phyloP scores from a whole-genome alignment of 768 basidiomycete genomes.

The Termitomyces sp. region DNA sequence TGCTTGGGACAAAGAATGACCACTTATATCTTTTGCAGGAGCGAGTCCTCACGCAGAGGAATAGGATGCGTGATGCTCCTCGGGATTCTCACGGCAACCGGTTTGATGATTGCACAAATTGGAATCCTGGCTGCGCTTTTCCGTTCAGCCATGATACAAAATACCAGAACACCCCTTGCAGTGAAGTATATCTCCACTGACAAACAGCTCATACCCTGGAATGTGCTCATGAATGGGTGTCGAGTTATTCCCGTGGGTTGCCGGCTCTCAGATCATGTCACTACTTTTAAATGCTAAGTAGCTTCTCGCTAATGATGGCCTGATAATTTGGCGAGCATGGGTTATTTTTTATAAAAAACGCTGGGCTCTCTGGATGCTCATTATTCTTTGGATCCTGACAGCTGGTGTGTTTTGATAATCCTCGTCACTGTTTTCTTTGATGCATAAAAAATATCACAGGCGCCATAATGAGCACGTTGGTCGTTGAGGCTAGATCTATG shows the following conservation, averaged over 20 bases:
- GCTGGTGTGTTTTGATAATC: not conserved
- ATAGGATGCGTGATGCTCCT: not conserved
- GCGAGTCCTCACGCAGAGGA: no score
- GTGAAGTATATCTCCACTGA: not conserved
- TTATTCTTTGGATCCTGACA: not conserved
- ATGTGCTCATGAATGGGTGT: not conserved
- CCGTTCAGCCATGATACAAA: not conserved
- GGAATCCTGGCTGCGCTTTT: not conserved
- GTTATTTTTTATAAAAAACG: not conserved
- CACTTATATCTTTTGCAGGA: not conserved
- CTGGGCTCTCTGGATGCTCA: not conserved
- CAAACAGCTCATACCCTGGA: not conserved
- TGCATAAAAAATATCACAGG: not conserved
- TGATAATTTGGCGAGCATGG: not conserved
- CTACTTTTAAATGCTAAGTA: not conserved
- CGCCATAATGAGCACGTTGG: not conserved
- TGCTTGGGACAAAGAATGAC: no score
- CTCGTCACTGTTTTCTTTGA: not conserved
- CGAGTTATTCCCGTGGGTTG: not conserved
- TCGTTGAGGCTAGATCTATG: not conserved
- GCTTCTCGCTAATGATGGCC: not conserved
- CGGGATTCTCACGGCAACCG: not conserved
- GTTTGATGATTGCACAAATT: not conserved
- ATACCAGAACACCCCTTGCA: not conserved
- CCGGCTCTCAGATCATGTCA: not conserved